Conservation (phyloP, 2,329 filamentous ascomycete genomes). For the Trichothecium roseum region DNA sequence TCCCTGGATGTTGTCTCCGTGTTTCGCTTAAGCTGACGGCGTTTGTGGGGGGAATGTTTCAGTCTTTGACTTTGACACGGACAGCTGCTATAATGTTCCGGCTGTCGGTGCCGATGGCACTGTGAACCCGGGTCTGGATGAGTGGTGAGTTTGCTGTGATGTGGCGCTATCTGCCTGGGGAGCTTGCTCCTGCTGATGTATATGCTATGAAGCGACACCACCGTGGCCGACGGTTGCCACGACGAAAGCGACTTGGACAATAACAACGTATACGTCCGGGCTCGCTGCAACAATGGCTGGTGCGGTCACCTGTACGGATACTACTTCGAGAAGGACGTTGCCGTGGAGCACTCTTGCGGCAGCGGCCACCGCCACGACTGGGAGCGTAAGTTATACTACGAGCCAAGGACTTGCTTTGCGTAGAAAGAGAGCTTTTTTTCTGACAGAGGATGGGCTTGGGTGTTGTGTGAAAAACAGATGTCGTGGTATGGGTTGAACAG, state of each 20-base stretch:
- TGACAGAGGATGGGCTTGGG: too few relatives aligned
- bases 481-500: slow-evolving; percentile 10
- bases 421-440: too few relatives aligned
- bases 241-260: slow-evolving; percentile 15
- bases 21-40: too few relatives aligned
- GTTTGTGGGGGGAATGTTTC: too few relatives aligned
- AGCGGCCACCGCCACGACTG: slow-evolving; percentile 14
- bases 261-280: slow-evolving; percentile 14
- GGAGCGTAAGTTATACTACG: slow-evolving; percentile 12
- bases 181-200: too few relatives aligned
- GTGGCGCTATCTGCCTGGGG: too few relatives aligned
- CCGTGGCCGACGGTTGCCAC: slow-evolving; percentile 13
- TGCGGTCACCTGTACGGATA: slow-evolving; percentile 14
- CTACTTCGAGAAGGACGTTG: slow-evolving; percentile 14
- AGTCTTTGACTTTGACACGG: slow-evolving; percentile 20
- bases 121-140: slow-evolving; percentile 16
- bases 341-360: slow-evolving; percentile 2
- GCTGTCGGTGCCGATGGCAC: slow-evolving; percentile 20
- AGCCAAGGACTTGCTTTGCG: too few relatives aligned
- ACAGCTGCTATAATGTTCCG: slow-evolving; percentile 24
- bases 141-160: slow-evolving; percentile 10
- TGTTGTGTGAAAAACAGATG: slow-evolving; percentile 2
- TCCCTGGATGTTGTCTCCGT: too few relatives aligned
- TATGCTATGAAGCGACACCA: neutral
- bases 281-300: slow-evolving; percentile 14